Evolutionary conservation across 306 rosid species (phyloP).

Genomic region (Glycyrrhiza uralensis): DNA sequence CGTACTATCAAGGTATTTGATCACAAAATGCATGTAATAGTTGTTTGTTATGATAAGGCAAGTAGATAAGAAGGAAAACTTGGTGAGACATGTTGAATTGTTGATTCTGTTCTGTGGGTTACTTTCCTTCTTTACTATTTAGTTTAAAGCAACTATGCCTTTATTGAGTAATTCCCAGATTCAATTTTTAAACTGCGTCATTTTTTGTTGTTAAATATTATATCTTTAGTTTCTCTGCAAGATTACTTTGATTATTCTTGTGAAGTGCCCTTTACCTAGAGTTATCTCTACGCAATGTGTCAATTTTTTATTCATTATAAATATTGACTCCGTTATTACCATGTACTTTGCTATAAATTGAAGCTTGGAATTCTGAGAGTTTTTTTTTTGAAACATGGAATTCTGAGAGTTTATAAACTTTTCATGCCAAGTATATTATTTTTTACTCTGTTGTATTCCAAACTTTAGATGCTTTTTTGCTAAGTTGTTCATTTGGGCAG

Average conservation of each 20-base stretch:
- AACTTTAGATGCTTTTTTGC: conserved; percentile 5
- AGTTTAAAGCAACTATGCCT: neutral
- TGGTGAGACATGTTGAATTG: conserved; percentile 17
- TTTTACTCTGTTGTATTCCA: conserved; percentile 1
- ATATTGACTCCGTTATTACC: neutral
- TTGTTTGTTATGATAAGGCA: conserved; percentile 3
- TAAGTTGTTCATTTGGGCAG: conserved; percentile 48
- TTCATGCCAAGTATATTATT: neutral
- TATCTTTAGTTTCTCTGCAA: neutral
- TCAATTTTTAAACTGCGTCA: neutral
- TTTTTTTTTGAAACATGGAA: neutral
- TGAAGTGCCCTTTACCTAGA: neutral
- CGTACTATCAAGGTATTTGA: conserved; percentile 90
- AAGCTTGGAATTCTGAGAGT: neutral
- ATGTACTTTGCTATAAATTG: neutral
- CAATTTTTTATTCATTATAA: neutral
- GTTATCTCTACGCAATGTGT: neutral
- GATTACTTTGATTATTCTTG: neutral
- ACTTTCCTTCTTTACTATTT: neutral
- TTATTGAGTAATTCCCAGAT: neutral
- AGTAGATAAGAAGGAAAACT: neutral
- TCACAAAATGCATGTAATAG: conserved; percentile 15
- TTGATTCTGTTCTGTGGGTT: conserved; percentile 13
- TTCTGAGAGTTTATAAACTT: conserved; percentile 8
- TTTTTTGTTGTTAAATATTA: neutral